Conservation (phyloP, 148 eudicot genomes). For the Arbutus unedo region DNA sequence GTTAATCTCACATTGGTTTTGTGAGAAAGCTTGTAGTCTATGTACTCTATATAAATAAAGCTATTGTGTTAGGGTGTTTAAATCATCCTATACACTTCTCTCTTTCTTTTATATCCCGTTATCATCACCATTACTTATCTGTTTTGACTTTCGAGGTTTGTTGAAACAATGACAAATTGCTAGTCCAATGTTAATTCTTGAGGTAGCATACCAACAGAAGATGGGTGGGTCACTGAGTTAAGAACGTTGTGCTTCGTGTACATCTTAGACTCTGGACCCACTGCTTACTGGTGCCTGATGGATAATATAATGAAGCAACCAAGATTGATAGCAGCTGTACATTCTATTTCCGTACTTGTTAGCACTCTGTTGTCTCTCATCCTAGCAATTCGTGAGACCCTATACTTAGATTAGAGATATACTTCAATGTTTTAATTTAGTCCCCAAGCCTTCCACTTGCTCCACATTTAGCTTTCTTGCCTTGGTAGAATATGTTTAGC, state of each 20-base stretch:
- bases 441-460: conserved; percentile 10
- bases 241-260: neutral
- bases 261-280: conserved; percentile 5
- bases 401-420: neutral
- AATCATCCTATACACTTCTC: too few relatives aligned
- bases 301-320: neutral
- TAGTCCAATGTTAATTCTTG: neutral
- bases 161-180: neutral
- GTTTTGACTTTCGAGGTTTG: conserved; percentile 5
- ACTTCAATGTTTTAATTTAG: neutral
- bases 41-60: too few relatives aligned
- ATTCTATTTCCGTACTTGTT: neutral
- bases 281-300: neutral
- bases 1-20: too few relatives aligned
- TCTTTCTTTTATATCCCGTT: too few relatives aligned
- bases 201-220: neutral
- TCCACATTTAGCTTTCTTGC: neutral
- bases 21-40: too few relatives aligned
- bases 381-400: neutral
- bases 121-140: conserved; percentile 7
- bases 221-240: conserved; percentile 5
- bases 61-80: too few relatives aligned
- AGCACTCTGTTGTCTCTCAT: conserved; percentile 5
- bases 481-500: neutral
- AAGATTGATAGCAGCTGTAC: neutral